A percentile compares a stretch with the other conserved stretches of the same genome.
phyloP scores from a whole-genome alignment of 352 stramenopile genomes.

The Globisporangium lucens region DNA sequence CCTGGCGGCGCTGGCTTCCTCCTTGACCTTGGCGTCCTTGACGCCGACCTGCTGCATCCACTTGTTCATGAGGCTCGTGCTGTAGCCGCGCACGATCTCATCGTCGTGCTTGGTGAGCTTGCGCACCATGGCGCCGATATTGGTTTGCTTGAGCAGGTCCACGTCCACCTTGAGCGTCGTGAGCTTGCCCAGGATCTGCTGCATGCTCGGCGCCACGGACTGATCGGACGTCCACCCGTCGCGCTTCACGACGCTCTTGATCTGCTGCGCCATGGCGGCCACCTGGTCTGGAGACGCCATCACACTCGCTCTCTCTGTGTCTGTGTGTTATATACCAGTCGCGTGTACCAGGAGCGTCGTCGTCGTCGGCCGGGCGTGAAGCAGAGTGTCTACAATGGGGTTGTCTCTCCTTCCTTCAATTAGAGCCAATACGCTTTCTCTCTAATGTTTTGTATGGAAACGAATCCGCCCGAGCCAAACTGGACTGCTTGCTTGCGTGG shows the following conservation, averaged over 20 bases:
- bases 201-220: conserved; percentile 57
- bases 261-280: conserved; percentile 62
- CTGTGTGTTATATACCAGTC: neutral
- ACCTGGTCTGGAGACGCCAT: conserved; percentile 51
- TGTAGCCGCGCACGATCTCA: conserved; percentile 78
- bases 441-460: conserved; percentile 13
- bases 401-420: conserved; percentile 7
- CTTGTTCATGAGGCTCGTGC: conserved; percentile 74
- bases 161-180: conserved; percentile 77
- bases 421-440: neutral
- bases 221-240: conserved; percentile 64
- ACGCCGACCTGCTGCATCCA: conserved; percentile 79
- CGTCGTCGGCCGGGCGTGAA: neutral
- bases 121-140: conserved; percentile 78
- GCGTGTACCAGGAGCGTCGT: neutral
- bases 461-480: neutral
- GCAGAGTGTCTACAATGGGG: neutral
- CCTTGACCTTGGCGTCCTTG: conserved; percentile 4
- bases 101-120: conserved; percentile 87
- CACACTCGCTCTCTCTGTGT: conserved; percentile 19
- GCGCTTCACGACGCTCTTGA: conserved; percentile 57
- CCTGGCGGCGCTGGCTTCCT: neutral
- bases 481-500: conserved; percentile 3
- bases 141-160: conserved; percentile 68
- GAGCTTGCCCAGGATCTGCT: conserved; percentile 65